A percentile compares a stretch with the other conserved stretches of the same genome.
phyloP scores from a whole-genome alignment of 1,284 basidiomycete genomes.

The Heterobasidion irregulare region DNA sequence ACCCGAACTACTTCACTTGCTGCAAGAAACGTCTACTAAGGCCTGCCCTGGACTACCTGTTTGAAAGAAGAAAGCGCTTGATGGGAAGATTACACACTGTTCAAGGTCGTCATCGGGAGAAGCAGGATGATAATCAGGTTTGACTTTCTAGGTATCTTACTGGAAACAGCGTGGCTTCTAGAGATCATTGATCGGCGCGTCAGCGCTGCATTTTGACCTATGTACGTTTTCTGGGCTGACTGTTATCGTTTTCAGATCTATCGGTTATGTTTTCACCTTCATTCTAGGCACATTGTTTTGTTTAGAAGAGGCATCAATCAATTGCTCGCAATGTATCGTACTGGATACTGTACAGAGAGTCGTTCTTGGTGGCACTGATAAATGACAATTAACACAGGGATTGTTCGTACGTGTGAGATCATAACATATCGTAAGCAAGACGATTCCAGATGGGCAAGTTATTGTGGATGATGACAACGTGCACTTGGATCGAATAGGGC shows the following conservation, averaged over 20 bases:
- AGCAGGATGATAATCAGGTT: no score
- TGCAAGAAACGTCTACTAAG: neutral
- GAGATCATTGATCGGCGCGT: no score
- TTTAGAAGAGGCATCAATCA: neutral
- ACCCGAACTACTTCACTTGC: neutral
- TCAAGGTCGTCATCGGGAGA: no score
- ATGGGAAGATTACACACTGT: no score
- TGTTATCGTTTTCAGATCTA: no score
- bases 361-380: neutral
- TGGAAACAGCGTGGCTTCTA: no score
- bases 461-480: no score
- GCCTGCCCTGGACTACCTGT: no score
- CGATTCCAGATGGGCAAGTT: neutral
- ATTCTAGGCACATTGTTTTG: neutral
- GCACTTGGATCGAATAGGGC: neutral
- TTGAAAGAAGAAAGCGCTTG: no score
- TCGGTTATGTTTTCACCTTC: neutral
- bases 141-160: no score
- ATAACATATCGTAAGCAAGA: neutral
- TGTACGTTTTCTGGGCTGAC: no score
- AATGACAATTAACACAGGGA: slow-evolving; percentile 1
- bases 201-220: no score
- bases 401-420: neutral
- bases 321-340: neutral
- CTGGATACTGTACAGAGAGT: neutral